phyloP scores from a whole-genome alignment of 140 eudicot species.

The Anethum foeniculum region DNA sequence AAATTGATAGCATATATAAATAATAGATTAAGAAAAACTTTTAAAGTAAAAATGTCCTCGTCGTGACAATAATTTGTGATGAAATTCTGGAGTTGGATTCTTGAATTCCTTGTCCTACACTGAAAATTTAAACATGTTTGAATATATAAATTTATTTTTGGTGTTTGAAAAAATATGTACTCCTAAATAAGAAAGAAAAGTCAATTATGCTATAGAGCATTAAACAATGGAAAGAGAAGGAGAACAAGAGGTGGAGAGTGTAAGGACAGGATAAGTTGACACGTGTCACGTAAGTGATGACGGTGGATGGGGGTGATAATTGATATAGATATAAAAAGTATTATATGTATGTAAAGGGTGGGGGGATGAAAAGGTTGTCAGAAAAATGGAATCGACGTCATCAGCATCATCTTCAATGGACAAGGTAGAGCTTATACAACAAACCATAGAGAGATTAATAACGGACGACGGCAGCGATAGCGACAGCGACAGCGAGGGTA shows the following conservation, averaged over 20 bases:
- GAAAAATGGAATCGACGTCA: constrained; percentile 23
- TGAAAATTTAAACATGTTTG: no score
- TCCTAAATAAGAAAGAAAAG: not conserved
- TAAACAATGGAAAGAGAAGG: not conserved
- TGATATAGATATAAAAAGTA: not conserved
- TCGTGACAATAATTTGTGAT: no score
- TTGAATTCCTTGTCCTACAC: no score
- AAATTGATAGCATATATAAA: no score
- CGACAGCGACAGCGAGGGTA: constrained; percentile 5
- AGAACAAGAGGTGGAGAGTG: not conserved
- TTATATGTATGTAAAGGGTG: not conserved
- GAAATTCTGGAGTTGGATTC: no score
- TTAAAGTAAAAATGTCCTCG: no score
- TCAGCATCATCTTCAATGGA: constrained; percentile 4
- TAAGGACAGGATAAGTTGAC: not conserved
- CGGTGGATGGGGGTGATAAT: not conserved
- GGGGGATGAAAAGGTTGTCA: not conserved
- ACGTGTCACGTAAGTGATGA: not conserved
- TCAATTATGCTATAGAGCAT: not conserved
- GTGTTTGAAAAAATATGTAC: no score
- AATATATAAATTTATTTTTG: no score
- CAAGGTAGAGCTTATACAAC: constrained; percentile 31
- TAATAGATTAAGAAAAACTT: no score
- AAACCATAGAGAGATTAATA: constrained; percentile 35
- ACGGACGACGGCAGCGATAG: constrained; percentile 14